Evolutionary conservation across 345 rosid species (phyloP), one percentile per base, ranked within the genome.

Genomic region (Rhizophora mangle): DNA sequence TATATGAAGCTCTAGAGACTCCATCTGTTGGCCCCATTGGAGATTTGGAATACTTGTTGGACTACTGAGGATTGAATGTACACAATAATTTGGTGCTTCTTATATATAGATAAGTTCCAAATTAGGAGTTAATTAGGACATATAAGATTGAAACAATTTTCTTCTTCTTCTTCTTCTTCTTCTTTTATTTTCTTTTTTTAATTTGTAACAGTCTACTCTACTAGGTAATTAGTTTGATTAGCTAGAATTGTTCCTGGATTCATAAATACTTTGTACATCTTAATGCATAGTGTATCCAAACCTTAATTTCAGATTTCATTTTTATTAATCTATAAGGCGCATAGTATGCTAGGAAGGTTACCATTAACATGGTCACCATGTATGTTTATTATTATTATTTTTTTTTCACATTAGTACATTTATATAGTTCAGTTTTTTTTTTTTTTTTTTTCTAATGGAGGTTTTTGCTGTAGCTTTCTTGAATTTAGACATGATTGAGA

Each of bases 31-130:
- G 68, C 19, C 46, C 74, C 55, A 74, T 84, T 6, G 74, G 73
- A 32, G 87, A 83, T 61, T 65, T 84, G 57, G 87, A 78, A 1
- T 31, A 55, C 65, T 60, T 82, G 6, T 80, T 82, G 85, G 80
- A 82, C 29, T 83, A 80, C 65, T 82, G 75, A 66, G 13, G 54
- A 51, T 27, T 8, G 47, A 26, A 56, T 27, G 8, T 1, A 30
- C 5, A 4, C 4, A 6, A 52, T 2, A 47, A 43, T 27, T 26
- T 18, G 54, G 15, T 47, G 7, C 30, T 65, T 29, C 47, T 67
- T 32, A 3, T 64, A 27, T 13, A 29, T 34, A 51, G 21, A 65
- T 80, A 46, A 68, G 3, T 72, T 63, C 30, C n/a, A 65, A 68
- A 56, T 56, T 56, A 69, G 79, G 31, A 30, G 39, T 21, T n/a